These are phyloP conservation scores for Pleurotus salmoneostramineus DNA, from an alignment of 768 basidiomycete genomes.

Conservation along the genomic window DNA sequence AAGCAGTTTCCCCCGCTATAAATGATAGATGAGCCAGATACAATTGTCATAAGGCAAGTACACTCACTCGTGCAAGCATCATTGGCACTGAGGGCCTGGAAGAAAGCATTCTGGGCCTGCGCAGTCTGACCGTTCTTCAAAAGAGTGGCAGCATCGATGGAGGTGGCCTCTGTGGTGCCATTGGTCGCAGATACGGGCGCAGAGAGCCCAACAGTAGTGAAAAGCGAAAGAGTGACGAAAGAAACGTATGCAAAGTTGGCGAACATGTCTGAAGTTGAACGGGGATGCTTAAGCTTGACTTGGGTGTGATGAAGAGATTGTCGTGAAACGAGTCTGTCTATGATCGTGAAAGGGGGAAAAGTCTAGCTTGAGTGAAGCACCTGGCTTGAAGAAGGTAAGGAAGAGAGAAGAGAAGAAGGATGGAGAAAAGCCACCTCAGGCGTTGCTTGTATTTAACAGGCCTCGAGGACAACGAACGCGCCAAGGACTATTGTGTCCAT, in stretches of 20 bases:
- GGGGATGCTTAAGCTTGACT: neutral
- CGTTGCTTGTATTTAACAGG: neutral
- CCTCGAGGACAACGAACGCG: conserved; percentile 4
- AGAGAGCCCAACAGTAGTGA: conserved; percentile 2
- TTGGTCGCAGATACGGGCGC: neutral
- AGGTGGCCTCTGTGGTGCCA: conserved; percentile 7
- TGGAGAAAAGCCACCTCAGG: neutral
- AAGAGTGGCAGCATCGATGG: conserved; percentile 37
- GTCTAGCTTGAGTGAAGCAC: conserved; percentile 1
- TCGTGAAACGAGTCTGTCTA: neutral
- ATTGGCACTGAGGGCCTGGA: conserved; percentile 29
- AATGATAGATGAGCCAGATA: neutral
- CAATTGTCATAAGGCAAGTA: neutral
- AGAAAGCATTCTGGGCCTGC: conserved; percentile 47
- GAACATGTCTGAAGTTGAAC: neutral
- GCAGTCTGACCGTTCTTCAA: conserved; percentile 46
- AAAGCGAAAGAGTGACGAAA: conserved; percentile 5
- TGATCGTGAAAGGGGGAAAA: neutral
- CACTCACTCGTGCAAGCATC: conserved; percentile 44
- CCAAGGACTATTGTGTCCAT: neutral
- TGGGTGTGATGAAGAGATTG: neutral
- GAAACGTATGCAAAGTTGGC: neutral
- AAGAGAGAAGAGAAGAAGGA: neutral
- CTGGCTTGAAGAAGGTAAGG: neutral
- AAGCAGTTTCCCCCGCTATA: conserved; percentile 40